Conservation (phyloP, 352 stramenopile species). For the Phytophthora boehmeriae region DNA sequence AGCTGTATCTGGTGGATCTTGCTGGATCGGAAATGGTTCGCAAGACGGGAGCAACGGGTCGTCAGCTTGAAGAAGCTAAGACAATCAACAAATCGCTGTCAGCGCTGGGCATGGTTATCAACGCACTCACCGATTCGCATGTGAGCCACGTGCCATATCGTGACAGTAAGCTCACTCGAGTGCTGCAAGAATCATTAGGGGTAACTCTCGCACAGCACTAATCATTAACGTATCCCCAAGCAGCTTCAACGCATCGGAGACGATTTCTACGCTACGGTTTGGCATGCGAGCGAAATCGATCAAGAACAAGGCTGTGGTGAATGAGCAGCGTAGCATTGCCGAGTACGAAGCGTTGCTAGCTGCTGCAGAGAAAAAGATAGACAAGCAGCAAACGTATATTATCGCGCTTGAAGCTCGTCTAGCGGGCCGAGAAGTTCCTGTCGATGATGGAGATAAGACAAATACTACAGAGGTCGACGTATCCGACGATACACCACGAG, state of each 20-base stretch:
- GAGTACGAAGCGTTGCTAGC: slow-evolving; percentile 90
- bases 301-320: slow-evolving; percentile 95
- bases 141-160: slow-evolving; percentile 88
- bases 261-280: slow-evolving; percentile 92
- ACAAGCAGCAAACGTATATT: slow-evolving; percentile 85
- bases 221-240: slow-evolving; percentile 94
- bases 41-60: slow-evolving; percentile 90
- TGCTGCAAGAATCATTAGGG: slow-evolving; percentile 94
- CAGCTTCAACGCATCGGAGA: slow-evolving; percentile 92
- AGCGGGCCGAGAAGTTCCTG: slow-evolving; percentile 27
- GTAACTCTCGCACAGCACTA: slow-evolving; percentile 93
- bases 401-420: slow-evolving; percentile 76
- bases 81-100: slow-evolving; percentile 97
- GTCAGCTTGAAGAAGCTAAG: slow-evolving; percentile 94
- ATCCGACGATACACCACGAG: slow-evolving; percentile 11
- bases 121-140: slow-evolving; percentile 88
- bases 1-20: slow-evolving; percentile 94
- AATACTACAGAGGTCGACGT: not conserved
- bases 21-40: slow-evolving; percentile 95
- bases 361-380: slow-evolving; percentile 83
- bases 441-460: slow-evolving; percentile 10
- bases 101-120: slow-evolving; percentile 95
- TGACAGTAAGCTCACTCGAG: slow-evolving; percentile 92
- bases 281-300: slow-evolving; percentile 94
- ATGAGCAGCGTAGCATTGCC: slow-evolving; percentile 90